Conservation (phyloP, 441 rosid species). For the Isatis lusitanica region DNA sequence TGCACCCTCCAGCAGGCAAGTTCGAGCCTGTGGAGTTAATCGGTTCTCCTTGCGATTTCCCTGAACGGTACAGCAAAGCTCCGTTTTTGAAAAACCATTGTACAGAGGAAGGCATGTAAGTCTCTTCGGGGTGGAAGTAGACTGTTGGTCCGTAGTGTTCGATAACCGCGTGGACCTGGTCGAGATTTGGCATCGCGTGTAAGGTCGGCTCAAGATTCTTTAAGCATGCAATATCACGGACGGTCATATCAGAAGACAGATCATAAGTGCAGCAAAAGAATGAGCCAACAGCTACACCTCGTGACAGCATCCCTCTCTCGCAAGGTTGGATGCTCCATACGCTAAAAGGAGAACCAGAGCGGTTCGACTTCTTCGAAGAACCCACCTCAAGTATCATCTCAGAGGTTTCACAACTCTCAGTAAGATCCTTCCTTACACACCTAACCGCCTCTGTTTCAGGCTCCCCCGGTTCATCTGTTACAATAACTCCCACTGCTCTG, state of each 20-base stretch:
- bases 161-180: slow-evolving; percentile 57
- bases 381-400: slow-evolving; percentile 45
- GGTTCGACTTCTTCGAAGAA: slow-evolving; percentile 30
- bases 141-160: slow-evolving; percentile 63
- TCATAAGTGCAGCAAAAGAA: slow-evolving; percentile 53
- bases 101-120: slow-evolving; percentile 66
- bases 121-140: slow-evolving; percentile 70
- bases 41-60: slow-evolving; percentile 41
- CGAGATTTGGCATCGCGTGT: slow-evolving; percentile 60
- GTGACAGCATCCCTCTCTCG: slow-evolving; percentile 52
- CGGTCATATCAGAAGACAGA: slow-evolving; percentile 27
- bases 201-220: slow-evolving; percentile 53
- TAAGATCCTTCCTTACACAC: slow-evolving; percentile 66
- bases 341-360: slow-evolving; percentile 37
- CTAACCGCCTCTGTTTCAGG: slow-evolving; percentile 55
- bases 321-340: slow-evolving; percentile 59
- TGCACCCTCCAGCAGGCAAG: slow-evolving; percentile 56
- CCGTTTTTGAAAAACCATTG: slow-evolving; percentile 72
- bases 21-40: slow-evolving; percentile 54
- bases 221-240: slow-evolving; percentile 53
- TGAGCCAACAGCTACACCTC: slow-evolving; percentile 63
- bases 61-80: slow-evolving; percentile 47
- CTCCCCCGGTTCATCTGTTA: slow-evolving; percentile 40
- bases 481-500: slow-evolving; percentile 62
- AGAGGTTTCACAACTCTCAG: slow-evolving; percentile 57